Evolutionary conservation across 2,329 filamentous ascomycete species (phyloP).

Genomic region (Alternaria incomplexa): DNA sequence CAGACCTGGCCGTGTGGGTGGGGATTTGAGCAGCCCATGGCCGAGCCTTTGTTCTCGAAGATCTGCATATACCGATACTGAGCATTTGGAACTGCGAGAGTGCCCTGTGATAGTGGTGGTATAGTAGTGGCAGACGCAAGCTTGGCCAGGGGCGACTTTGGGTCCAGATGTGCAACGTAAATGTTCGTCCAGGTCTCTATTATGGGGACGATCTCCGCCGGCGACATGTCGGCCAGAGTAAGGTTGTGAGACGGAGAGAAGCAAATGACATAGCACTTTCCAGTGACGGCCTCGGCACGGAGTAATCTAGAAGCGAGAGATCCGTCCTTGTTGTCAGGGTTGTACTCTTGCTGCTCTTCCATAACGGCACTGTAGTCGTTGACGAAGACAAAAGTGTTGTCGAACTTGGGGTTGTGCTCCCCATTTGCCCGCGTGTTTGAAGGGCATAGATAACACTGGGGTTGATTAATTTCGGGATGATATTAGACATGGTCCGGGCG

Average conservation of each 20-base stretch:
- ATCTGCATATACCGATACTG: constrained; percentile 99
- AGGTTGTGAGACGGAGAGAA: constrained; percentile 91
- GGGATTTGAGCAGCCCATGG: constrained; percentile 98
- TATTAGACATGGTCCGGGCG: neutral
- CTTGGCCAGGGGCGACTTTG: constrained; percentile 67
- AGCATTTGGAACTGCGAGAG: constrained; percentile 63
- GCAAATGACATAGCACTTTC: constrained; percentile 95
- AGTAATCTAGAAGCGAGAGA: constrained; percentile 76
- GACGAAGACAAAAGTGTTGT: constrained; percentile 89
- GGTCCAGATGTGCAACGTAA: constrained; percentile 80
- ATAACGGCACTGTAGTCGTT: constrained; percentile 98
- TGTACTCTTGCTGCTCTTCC: constrained; percentile 85
- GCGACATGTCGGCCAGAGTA: constrained; percentile 87
- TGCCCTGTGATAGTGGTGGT: constrained; percentile 54
- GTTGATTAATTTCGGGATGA: constrained; percentile 25
- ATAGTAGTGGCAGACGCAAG: constrained; percentile 55
- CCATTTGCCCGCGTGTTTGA: constrained; percentile 88
- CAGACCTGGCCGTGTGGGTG: constrained; percentile 97
- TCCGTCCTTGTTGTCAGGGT: constrained; percentile 56
- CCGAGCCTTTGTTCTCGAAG: constrained; percentile 97
- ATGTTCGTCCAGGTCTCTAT: constrained; percentile 91
- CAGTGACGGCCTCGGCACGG: constrained; percentile 83
- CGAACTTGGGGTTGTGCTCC: constrained; percentile 83
- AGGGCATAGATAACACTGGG: constrained; percentile 90
- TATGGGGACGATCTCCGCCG: constrained; percentile 78